These are phyloP conservation scores for Diplodia intermedia DNA, from an alignment of 2,329 filamentous ascomycete genomes.

Conservation along the genomic window DNA sequence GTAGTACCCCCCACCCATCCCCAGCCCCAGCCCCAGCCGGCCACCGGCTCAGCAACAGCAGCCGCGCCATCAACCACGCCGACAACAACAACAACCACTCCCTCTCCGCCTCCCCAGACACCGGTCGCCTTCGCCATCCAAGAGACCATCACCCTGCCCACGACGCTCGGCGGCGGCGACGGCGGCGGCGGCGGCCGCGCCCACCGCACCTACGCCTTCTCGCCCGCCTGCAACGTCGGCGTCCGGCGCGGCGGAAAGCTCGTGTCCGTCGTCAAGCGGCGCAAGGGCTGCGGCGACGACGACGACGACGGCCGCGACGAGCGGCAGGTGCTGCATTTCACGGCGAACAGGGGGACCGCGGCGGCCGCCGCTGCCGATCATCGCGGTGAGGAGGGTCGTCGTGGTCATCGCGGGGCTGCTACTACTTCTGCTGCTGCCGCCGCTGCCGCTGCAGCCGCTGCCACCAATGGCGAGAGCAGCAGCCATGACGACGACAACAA, in stretches of 20 bases:
- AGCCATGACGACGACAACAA: not conserved
- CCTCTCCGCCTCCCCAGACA: no score
- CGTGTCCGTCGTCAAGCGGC: not conserved
- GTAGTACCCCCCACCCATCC: not conserved
- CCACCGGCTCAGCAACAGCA: no score
- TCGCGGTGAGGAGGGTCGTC: no score
- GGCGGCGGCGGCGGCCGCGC: not conserved
- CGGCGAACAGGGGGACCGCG: not conserved
- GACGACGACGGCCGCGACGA: not conserved
- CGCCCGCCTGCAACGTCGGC: not conserved
- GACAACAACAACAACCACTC: no score
- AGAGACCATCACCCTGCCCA: not conserved
- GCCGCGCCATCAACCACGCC: no score
- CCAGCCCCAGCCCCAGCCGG: not conserved
- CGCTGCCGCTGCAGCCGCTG: no score
- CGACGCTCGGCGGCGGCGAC: no score
- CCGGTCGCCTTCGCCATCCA: not conserved
- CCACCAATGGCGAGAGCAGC: no score
- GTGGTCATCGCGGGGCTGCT: no score
- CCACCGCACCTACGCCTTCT: not conserved
- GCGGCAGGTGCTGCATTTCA: not conserved
- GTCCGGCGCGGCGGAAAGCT: not conserved
- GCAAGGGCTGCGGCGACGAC: no score
- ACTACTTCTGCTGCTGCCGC: no score
- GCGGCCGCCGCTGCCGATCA: no score